Percentiles rank a stretch among this genome's conserved stretches.
These are phyloP conservation scores for Sugiyamaella floridensis DNA, from an alignment of 805 yeast genomes.

Conservation along the genomic window DNA sequence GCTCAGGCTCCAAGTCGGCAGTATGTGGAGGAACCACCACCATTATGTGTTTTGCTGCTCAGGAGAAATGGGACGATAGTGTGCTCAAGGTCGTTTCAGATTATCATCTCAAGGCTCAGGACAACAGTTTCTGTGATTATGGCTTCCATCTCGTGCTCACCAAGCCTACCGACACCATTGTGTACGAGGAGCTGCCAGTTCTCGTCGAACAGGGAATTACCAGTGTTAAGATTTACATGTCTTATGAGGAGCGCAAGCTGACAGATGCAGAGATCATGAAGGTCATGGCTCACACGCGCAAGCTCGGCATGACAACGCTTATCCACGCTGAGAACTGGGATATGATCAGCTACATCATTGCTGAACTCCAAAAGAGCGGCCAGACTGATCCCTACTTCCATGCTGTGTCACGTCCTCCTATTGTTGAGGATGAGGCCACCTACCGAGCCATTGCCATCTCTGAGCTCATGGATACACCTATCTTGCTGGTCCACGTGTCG, in stretches of 20 bases:
- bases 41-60: constrained; percentile 42
- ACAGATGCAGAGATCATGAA: constrained; percentile 37
- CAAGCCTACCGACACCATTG: constrained; percentile 28
- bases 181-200: constrained; percentile 31
- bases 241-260: constrained; percentile 39
- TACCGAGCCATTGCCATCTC: constrained; percentile 42
- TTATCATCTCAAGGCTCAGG: constrained; percentile 29
- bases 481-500: constrained; percentile 44
- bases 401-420: constrained; percentile 39
- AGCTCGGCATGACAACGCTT: constrained; percentile 41
- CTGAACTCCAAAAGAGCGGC: constrained; percentile 34
- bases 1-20: constrained; percentile 40
- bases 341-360: constrained; percentile 37
- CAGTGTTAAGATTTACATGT: constrained; percentile 40
- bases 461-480: constrained; percentile 40
- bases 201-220: constrained; percentile 36
- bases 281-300: constrained; percentile 35
- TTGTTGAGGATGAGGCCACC: constrained; percentile 45
- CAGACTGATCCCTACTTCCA: constrained; percentile 41
- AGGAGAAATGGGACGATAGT: constrained; percentile 30
- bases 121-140: constrained; percentile 40
- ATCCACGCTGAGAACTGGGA: constrained; percentile 49
- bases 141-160: constrained; percentile 43
- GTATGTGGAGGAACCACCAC: constrained; percentile 48
- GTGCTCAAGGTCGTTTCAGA: constrained; percentile 29